Base-by-base conservation (phyloP, 441 rosid genomes). In the Erodium moschatum region DNA sequence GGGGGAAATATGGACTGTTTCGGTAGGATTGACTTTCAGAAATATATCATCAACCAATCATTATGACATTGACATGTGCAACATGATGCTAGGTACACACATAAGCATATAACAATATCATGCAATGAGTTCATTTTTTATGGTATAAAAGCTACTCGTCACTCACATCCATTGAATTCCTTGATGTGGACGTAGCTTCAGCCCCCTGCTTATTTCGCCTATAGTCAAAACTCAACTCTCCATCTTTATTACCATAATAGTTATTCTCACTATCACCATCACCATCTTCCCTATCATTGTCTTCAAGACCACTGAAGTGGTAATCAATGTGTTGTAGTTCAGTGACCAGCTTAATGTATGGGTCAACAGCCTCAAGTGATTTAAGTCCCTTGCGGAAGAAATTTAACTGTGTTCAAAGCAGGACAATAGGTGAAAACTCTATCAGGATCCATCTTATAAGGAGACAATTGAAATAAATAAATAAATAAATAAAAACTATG, bases 291-390 rank as follows among this genome's bases (percentile, higher is more conserved):
- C 76, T 80, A n/a, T 77, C 76, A 69, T 86, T 86, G 75, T 87
- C 90, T 77, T 82, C 95, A 76, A 80, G 86, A 71, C 83, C 87
- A 69, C 81, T 78, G 74, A 92, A 85, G 71, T 87, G 88, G 76
- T 87, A 92, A 82, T 95, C 97, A 54, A 95, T 95, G 73, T 89
- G 97, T 58, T 89, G 98, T 52, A 79, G 81, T 71, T 86, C 91
- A 18, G 97, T 76, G 71, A 89, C 81, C 70, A 75, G 64, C 81
- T 80, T 87, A 65, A 95, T 85, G 29, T 77, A 84, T 60, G 80
- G 82, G 64, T 92, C 96, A 72, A 92, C 89, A 31, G 86, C 83
- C 81, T 95, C 97, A 0, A 95, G 96, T 35, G 92, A 87, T 79
- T 86, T 89, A 68, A 90, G 79, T 67, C 95, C 99, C 78, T 86